A percentile compares a stretch with the other conserved stretches of the same genome.
These are phyloP conservation scores for Ceratobasidium sp. DNA, from an alignment of 1,284 basidiomycete species.

Conservation along the genomic window DNA sequence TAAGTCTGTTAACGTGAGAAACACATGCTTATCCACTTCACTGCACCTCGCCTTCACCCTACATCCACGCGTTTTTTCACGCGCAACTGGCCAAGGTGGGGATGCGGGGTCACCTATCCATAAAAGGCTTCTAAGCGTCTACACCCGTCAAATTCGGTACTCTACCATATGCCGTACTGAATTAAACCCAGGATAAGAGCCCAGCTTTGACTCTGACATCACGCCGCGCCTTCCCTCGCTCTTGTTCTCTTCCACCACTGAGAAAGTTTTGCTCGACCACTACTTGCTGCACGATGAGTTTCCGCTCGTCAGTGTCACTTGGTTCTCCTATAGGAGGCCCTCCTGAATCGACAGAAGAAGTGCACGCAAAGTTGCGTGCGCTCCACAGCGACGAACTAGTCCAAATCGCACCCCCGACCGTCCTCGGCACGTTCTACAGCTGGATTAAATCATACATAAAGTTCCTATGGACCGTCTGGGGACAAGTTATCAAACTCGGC, in stretches of 20 bases:
- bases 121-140: constrained; percentile 26
- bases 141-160: neutral
- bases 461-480: constrained; percentile 41
- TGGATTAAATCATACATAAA: constrained; percentile 24
- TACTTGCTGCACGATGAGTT: too few relatives aligned
- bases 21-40: neutral
- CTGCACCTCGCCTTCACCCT: constrained; percentile 15
- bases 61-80: constrained; percentile 29
- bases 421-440: constrained; percentile 35
- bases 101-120: constrained; percentile 26
- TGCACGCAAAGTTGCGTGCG: constrained; percentile 28
- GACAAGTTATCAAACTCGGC: constrained; percentile 25
- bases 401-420: constrained; percentile 13
- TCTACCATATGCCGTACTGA: neutral
- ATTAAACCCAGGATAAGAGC: constrained; percentile 29
- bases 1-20: too few relatives aligned
- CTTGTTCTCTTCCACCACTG: constrained; percentile 51
- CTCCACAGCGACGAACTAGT: constrained; percentile 36
- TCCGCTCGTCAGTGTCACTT: too few relatives aligned
- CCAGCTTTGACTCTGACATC: constrained; percentile 18
- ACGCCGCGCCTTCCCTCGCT: neutral
- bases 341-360: constrained; percentile 27
- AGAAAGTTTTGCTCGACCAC: constrained; percentile 17
- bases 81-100: constrained; percentile 6
- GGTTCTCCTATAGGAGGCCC: constrained; percentile 47